Evolutionary conservation across 2,329 filamentous ascomycete genomes (phyloP).

Genomic region (Stagonosporopsis vannaccii): DNA sequence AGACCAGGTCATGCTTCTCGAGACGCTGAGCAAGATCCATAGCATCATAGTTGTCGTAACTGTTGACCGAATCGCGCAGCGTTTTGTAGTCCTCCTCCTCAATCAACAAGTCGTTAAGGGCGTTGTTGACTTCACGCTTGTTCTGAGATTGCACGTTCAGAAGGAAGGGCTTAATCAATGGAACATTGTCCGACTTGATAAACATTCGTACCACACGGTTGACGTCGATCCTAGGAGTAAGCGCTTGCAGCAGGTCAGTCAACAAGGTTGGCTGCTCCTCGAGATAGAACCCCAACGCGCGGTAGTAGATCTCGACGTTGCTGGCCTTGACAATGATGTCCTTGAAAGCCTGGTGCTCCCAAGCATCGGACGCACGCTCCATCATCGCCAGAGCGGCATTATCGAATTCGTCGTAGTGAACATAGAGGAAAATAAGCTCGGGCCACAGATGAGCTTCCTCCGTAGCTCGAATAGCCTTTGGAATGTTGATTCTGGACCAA

Average conservation of each 20-base stretch:
- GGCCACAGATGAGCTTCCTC: conserved; percentile 97
- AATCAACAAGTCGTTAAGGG: conserved; percentile 96
- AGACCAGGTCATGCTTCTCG: conserved; percentile 97
- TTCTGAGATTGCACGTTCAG: conserved; percentile 96
- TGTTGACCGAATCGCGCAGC: conserved; percentile 93
- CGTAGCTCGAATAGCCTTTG: conserved; percentile 91
- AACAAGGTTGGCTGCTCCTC: conserved; percentile 95
- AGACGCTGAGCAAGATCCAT: conserved; percentile 89
- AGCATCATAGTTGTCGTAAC: conserved; percentile 98
- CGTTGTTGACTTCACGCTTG: conserved; percentile 97
- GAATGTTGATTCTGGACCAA: conserved; percentile 97
- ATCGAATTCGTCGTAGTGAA: conserved; percentile 98
- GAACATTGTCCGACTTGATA: conserved; percentile 96
- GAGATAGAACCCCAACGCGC: conserved; percentile 94
- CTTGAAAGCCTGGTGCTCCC: conserved; percentile 99
- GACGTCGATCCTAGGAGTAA: conserved; percentile 94
- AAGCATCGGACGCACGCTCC: conserved; percentile 95
- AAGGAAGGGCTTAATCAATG: conserved; percentile 97
- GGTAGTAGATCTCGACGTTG: conserved; percentile 99
- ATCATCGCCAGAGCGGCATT: conserved; percentile 97
- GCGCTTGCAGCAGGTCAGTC: conserved; percentile 90
- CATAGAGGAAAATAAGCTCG: conserved; percentile 96
- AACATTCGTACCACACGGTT: conserved; percentile 99
- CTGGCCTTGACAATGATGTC: conserved; percentile 97
- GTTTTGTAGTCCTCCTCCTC: conserved; percentile 99